A percentile compares a stretch with the other conserved stretches of the same genome.
These are phyloP conservation scores for Colletotrichum australisinense DNA, from an alignment of 2,329 filamentous ascomycete species.

Conservation along the genomic window DNA sequence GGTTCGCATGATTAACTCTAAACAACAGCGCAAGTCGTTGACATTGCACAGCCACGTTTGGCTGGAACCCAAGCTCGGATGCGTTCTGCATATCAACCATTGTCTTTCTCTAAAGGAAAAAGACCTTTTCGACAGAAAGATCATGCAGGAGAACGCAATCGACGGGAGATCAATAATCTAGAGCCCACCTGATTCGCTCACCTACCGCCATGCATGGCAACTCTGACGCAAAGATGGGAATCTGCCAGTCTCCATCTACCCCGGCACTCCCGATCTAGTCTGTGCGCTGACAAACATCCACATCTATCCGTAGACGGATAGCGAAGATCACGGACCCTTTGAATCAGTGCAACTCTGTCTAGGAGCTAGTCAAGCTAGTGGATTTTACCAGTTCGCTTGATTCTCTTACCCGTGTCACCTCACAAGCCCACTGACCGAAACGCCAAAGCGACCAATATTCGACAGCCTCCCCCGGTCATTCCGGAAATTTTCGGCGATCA, in stretches of 20 bases:
- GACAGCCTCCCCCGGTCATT: constrained; percentile 24
- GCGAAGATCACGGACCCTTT: constrained; percentile 21
- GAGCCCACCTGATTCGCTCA: neutral
- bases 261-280: constrained; percentile 26
- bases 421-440: constrained; percentile 17
- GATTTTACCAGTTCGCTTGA: neutral
- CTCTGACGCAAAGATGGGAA: constrained; percentile 3
- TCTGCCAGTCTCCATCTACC: neutral
- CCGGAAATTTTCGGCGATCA: constrained; percentile 26
- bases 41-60: constrained; percentile 26
- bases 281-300: constrained; percentile 20
- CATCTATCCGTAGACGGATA: neutral
- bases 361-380: neutral
- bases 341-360: neutral
- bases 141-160: neutral
- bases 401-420: neutral
- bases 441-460: constrained; percentile 10
- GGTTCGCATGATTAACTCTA: constrained; percentile 21
- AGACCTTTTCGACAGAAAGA: neutral
- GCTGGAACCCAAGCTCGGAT: constrained; percentile 22
- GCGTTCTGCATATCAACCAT: neutral
- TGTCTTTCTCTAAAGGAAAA: neutral
- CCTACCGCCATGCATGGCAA: neutral
- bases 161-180: neutral
- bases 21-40: neutral